Evolutionary conservation across 73 alveolate species (phyloP), one percentile per base, ranked within the genome.

Genomic region (Effrenium voratum): DNA sequence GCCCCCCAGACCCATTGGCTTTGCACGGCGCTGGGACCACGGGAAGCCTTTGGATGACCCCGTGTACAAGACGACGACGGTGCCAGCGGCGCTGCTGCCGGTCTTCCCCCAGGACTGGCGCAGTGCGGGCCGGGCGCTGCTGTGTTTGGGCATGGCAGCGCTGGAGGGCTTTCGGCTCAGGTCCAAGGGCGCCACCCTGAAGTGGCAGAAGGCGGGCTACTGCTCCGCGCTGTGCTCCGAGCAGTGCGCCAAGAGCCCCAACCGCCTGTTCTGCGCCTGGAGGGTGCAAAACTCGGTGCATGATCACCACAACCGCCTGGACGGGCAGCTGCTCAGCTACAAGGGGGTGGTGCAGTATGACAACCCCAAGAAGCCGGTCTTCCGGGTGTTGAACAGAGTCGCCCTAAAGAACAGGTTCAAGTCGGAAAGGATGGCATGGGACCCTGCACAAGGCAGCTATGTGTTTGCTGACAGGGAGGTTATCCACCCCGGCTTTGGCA

Each of bases 71-170:
- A 82, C 92, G 32, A 63, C 46, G 81, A 87, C 63, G 45, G 63
- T 87, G 30, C 95, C 95, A 12, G 84, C 95, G 30, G 95, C 95
- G 10, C 30, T 87, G 85, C 66, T 87, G 34, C 95, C 95, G 1
- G 85, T 87, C 50, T 87, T 87, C 95, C 95, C 95, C 15, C 22
- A 93, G 72, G 98, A 93, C 85, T 93, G 98, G 98, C 70, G 98
- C 36, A 47, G 80, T 22, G 98, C 93, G 6, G 98, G 98, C 30
- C 93, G 98, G 0, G 98, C 98, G 24, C 45, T 93, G 60, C 98
- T 93, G 70, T 77, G 93, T 36, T 15, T 93, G 93, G 98, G 86
- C 50, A 76, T 93, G 93, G 81, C 93, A 6, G 75, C 93, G 30
- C 80, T 90, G 34, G 97, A 90, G 47, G 97, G 97, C 57, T 45